Conservation (phyloP, 345 rosid species). For the Rhizophora mangle region DNA sequence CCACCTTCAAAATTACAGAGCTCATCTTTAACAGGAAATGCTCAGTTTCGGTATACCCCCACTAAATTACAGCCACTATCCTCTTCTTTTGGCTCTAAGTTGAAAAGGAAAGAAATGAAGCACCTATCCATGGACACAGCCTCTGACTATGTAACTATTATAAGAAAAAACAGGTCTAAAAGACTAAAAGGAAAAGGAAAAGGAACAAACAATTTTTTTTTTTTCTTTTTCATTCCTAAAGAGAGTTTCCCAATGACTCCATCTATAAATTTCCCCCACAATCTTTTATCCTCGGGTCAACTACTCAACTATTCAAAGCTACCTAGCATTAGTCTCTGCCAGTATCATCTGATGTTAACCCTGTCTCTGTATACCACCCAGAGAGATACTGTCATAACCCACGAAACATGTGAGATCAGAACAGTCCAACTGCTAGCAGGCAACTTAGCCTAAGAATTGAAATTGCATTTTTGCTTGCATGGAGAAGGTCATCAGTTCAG, state of each 20-base stretch:
- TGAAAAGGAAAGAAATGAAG: constrained; percentile 11
- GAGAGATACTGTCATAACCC: constrained; percentile 1
- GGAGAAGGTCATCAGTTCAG: constrained; percentile 1
- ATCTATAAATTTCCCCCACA: constrained; percentile 16
- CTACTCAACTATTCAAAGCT: constrained; percentile 32
- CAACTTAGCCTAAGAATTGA: constrained; percentile 6
- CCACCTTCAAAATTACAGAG: constrained; percentile 47
- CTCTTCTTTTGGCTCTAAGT: constrained; percentile 21
- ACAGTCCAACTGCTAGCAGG: constrained; percentile 15
- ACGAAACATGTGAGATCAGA: constrained; percentile 3
- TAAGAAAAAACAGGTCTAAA: constrained; percentile 16
- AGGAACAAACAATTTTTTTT: constrained; percentile 2
- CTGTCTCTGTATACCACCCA: constrained; percentile 24
- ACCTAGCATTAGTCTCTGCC: constrained; percentile 36
- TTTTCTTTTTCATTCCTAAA: constrained; percentile 13
- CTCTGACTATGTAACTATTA: constrained; percentile 29
- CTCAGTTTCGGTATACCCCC: constrained; percentile 34
- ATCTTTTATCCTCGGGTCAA: constrained; percentile 24
- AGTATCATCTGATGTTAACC: constrained; percentile 17
- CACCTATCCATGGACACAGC: constrained; percentile 24
- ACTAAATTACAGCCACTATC: constrained; percentile 26
- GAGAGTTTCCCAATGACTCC: constrained; percentile 25
- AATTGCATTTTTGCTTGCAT: constrained; percentile 14
- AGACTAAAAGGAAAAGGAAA: constrained; percentile 3
- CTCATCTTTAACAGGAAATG: constrained; percentile 24